Percentiles rank a stretch among this genome's conserved stretches.
phyloP scores from a whole-genome alignment of 371 early-diverging fungal genomes.

The Nematocida homosporus region DNA sequence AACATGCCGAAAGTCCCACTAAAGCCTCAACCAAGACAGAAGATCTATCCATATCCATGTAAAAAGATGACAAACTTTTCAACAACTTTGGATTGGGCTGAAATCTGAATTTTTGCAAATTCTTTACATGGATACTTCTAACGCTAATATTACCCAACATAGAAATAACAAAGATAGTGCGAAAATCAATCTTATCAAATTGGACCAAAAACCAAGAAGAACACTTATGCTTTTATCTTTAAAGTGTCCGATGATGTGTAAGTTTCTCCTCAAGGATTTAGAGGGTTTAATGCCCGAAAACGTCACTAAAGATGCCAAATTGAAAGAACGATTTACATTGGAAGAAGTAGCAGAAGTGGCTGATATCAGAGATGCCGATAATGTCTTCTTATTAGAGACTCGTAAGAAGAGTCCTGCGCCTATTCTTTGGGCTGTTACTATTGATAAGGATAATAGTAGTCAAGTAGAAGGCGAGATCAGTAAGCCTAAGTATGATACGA shows the following conservation, averaged over 20 bases:
- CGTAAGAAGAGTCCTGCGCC: slow-evolving; percentile 49
- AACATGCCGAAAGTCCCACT: slow-evolving; percentile 13
- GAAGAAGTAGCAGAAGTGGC: slow-evolving; percentile 36
- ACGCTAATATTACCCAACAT: too few species aligned
- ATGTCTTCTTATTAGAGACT: slow-evolving; percentile 45
- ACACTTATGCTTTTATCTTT: slow-evolving; percentile 49
- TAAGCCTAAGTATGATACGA: slow-evolving; percentile 9
- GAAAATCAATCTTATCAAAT: background rate
- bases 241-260: slow-evolving; percentile 27
- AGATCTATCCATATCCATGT: background rate
- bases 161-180: background rate
- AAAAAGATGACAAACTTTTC: background rate
- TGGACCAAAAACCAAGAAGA: slow-evolving; percentile 5
- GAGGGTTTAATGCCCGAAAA: slow-evolving; percentile 22
- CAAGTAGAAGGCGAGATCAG: background rate
- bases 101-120: too few species aligned
- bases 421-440: slow-evolving; percentile 43
- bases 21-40: slow-evolving; percentile 19
- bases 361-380: slow-evolving; percentile 38
- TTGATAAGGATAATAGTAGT: background rate
- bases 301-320: slow-evolving; percentile 29
- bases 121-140: too few species aligned
- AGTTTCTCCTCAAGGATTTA: slow-evolving; percentile 31
- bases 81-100: background rate
- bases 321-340: slow-evolving; percentile 47